These are phyloP conservation scores for Fraxinus ornus DNA, from an alignment of 305 asterid genomes.

Conservation along the genomic window DNA sequence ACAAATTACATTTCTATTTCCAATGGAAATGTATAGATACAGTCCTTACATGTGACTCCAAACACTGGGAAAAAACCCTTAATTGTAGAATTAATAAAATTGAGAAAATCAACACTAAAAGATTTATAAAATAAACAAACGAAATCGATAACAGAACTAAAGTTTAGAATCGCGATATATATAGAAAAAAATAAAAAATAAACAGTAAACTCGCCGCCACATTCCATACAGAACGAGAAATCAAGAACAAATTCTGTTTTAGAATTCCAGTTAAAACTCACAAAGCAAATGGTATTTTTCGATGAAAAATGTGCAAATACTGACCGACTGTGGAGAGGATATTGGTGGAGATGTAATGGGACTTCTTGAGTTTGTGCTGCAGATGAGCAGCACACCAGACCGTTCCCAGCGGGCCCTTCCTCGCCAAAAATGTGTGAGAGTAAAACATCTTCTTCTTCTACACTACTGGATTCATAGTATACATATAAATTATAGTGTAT, in stretches of 20 bases:
- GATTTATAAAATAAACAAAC: background rate
- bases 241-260: background rate
- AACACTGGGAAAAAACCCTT: background rate
- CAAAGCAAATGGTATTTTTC: background rate
- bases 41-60: conserved; percentile 34
- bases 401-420: conserved; percentile 83
- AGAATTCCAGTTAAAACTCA: conserved; percentile 7
- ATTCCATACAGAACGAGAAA: background rate
- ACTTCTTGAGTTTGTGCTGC: conserved; percentile 71
- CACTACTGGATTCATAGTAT: background rate
- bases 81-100: no score
- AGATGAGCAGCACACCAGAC: conserved; percentile 98
- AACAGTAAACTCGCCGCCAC: background rate
- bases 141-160: background rate
- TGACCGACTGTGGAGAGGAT: conserved; percentile 70
- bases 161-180: background rate
- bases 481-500: background rate
- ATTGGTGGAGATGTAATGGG: conserved; percentile 62
- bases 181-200: no score
- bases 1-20: background rate
- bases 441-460: conserved; percentile 59
- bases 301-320: background rate
- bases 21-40: background rate
- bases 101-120: background rate
- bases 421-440: conserved; percentile 75